Evolutionary conservation across 208 protist species (phyloP).

Genomic region (Leptomonas seymouri): DNA sequence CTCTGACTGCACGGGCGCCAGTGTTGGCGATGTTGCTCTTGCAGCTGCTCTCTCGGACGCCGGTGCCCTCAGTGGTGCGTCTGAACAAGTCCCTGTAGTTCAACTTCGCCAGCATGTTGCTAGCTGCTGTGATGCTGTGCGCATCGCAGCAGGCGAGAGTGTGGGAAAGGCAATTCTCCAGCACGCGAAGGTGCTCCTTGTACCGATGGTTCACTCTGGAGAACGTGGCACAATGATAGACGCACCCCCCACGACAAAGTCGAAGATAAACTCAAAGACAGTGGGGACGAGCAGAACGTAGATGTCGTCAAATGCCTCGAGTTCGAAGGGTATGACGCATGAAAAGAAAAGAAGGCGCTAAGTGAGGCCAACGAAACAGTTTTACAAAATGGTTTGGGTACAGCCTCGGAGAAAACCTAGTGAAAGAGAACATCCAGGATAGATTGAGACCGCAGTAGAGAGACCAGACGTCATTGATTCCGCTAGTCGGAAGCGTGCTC

Average conservation of each 20-base stretch:
- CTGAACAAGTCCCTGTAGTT: slow-evolving; percentile 3
- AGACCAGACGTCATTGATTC: no score
- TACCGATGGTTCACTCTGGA: slow-evolving; percentile 5
- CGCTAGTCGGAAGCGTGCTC: no score
- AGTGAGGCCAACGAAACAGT: neutral
- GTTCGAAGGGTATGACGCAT: neutral
- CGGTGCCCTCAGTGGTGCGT: neutral
- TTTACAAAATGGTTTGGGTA: neutral
- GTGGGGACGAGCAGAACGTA: slow-evolving; percentile 1
- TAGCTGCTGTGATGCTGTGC: neutral
- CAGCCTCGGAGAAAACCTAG: neutral
- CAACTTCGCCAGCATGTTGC: neutral
- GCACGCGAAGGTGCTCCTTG: slow-evolving; percentile 6
- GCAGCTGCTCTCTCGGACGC: neutral
- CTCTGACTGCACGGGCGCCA: neutral
- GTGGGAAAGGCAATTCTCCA: slow-evolving; percentile 5
- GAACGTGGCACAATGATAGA: slow-evolving; percentile 12
- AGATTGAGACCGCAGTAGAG: no score
- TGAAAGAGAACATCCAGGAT: no score
- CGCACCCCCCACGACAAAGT: slow-evolving; percentile 5
- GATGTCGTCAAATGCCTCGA: neutral
- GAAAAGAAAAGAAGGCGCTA: neutral
- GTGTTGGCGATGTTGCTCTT: neutral
- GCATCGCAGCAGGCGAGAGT: slow-evolving; percentile 5
- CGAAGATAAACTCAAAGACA: slow-evolving; percentile 12